Evolutionary conservation across 1,139 yeast species (phyloP), one percentile per base, ranked within the genome.

Genomic region (Candida anutae): DNA sequence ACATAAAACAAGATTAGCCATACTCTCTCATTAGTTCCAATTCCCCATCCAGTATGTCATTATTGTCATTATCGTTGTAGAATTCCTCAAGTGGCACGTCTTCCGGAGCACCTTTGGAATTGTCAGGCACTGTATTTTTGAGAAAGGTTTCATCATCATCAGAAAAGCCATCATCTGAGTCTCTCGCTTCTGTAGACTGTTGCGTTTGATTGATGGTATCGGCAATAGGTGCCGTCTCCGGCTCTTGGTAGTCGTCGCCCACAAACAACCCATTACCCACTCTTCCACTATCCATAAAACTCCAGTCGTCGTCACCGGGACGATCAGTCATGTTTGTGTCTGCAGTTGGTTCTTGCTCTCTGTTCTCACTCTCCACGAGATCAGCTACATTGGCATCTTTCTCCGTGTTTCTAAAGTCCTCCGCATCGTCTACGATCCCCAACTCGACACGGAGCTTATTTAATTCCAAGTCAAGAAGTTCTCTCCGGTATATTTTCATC

Each of bases 1-100:
- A 23, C 18, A 15, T 13, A 13, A 6, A 9, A 6, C 24, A 20
- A 13, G 12, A 6, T 26, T 26, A 35, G 11, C 55, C 64, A 46
- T 56, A 50, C 34, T 62, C 65, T 34, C 63, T 51, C 68, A 64
- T 58, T 10, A 61, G 37, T 19, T 55, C 64, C 36, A 57, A 33
- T 15, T 49, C 53, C 6, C 43, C 42, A 23, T 60, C 67, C 24
- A 22, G 24, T n/a, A n/a, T n/a, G 13, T 21, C 22, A 21, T 8
- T 12, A 29, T 55, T 57, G 9, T 55, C 48, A 14, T 45, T 52
- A n/a, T 38, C 33, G 4, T 28, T 16, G 5, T 23, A 28, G 8
- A 21, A 33, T 8, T 36, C 35, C 20, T 39, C 45, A 17, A 36
- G 33, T 14, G 40, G 40, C 13, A 19, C 23, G 15, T 40, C 45